Evolutionary conservation across 106 monocot species (phyloP).

Genomic region (Dendrobium huoshanense): DNA sequence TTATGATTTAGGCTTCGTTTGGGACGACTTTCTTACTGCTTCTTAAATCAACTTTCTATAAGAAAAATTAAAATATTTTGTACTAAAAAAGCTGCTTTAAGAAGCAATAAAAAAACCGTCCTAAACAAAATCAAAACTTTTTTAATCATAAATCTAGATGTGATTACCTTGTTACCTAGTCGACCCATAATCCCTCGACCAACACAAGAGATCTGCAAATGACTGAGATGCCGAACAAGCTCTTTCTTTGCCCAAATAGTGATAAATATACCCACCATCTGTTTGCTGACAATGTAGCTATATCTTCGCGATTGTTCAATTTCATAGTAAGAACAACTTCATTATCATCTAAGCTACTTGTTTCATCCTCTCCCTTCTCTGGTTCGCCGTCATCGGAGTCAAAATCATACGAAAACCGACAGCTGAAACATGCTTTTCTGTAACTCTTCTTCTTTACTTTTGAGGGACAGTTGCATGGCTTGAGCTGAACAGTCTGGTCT

Average conservation of each 20-base stretch:
- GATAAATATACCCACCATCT: slow-evolving; percentile 72
- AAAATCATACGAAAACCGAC: slow-evolving; percentile 15
- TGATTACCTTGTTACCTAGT: slow-evolving; percentile 55
- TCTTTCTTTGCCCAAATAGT: slow-evolving; percentile 51
- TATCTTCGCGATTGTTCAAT: slow-evolving; percentile 10
- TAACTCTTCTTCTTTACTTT: slow-evolving; percentile 29
- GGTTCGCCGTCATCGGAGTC: slow-evolving; percentile 10
- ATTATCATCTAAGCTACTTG: slow-evolving; percentile 7
- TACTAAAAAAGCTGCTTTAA: too few relatives aligned
- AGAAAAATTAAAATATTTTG: too few relatives aligned
- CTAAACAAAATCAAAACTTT: background rate
- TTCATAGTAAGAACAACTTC: background rate
- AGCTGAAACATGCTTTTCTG: slow-evolving; percentile 40
- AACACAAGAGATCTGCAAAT: slow-evolving; percentile 44
- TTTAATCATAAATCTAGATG: too few relatives aligned
- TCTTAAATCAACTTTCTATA: too few relatives aligned
- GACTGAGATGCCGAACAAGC: slow-evolving; percentile 42
- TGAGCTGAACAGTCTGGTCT: slow-evolving; percentile 29
- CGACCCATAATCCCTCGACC: slow-evolving; percentile 54
- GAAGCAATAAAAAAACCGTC: too few relatives aligned
- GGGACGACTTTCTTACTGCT: too few relatives aligned
- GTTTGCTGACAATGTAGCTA: slow-evolving; percentile 43
- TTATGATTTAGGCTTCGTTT: too few relatives aligned
- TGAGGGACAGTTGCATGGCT: slow-evolving; percentile 64
- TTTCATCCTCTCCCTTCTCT: slow-evolving; percentile 30